Percentiles rank a stretch among this genome's conserved stretches.
These are phyloP conservation scores for Tremella mesenterica DNA, from an alignment of 768 basidiomycete genomes.

Conservation along the genomic window DNA sequence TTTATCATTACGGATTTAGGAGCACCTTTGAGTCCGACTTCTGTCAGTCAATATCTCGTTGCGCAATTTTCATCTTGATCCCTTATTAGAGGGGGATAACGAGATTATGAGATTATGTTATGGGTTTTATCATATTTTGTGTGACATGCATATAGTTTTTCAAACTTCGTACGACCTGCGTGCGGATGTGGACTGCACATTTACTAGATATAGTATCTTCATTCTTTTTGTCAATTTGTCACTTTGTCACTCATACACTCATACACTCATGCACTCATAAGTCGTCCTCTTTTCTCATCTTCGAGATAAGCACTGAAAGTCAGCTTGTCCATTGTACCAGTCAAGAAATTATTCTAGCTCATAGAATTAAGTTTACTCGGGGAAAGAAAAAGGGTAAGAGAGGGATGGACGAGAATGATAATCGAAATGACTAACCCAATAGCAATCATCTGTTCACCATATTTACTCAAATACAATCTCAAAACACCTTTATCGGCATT, in stretches of 20 bases:
- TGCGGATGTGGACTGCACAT: no score
- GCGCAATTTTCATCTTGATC: slow-evolving; percentile 58
- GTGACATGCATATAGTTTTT: not conserved
- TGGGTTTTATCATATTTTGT: not conserved
- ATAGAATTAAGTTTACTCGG: no score
- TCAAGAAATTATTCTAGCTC: no score
- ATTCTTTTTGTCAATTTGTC: not conserved
- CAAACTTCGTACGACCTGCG: no score
- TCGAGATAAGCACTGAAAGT: slow-evolving; percentile 32
- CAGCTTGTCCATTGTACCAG: not conserved
- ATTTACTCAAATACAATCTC: slow-evolving; percentile 24
- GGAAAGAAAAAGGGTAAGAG: not conserved
- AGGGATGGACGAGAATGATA: not conserved
- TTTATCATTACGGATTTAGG: slow-evolving; percentile 92
- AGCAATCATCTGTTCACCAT: slow-evolving; percentile 36
- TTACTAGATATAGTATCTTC: no score
- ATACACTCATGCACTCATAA: slow-evolving; percentile 4
- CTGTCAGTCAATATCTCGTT: slow-evolving; percentile 88
- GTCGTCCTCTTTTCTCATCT: slow-evolving; percentile 32
- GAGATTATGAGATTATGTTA: not conserved
- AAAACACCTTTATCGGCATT: slow-evolving; percentile 27
- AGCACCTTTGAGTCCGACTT: slow-evolving; percentile 57
- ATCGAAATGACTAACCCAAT: slow-evolving; percentile 28
- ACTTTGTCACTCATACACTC: not conserved
- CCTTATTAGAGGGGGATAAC: not conserved